Evolutionary conservation across 179 eudicot genomes (phyloP), one percentile per base, ranked within the genome.

Genomic region (Corrigiola litoralis): DNA sequence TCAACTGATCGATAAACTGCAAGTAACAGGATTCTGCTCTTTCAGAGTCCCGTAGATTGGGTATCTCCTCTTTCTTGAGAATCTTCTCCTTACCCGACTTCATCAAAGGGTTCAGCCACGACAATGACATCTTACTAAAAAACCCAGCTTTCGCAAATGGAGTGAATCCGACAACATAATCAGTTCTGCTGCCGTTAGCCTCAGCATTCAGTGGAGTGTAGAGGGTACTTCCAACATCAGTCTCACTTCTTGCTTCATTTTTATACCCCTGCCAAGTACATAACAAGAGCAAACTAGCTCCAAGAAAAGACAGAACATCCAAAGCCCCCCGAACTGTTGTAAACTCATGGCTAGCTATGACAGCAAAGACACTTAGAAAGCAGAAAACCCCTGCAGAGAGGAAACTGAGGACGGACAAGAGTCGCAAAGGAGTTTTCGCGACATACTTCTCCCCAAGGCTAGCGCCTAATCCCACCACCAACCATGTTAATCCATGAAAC

Each of bases 401-500:
- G 69, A 85, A 81, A 12, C 81, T 80, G 8, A 74, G 62, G 57
- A 83, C 65, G 34, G 89, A 71, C 65, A 83, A 51, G 24, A 83
- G 37, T 59, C 85, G 68, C 52, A 82, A 32, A 0, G 73, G 69
- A 41, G 72, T 29, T 63, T 68, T 80, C 3, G 68, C 54, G 25
- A 83, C 69, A 68, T 18, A 50, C 5, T 36, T 66, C 58, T 84
- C 7, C 1, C 6, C 2, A 38, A 88, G 76, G 65, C 85, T 85
- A 25, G 75, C 72, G 2, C 66, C 68, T 61, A 81, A 64, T 9
- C 85, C 77, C 20, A 87, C 61, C 17, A 69, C 44, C 56, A 80
- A 61, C 90, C 90, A 83, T 51, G 79, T 59, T 5, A 76, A 32
- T 23, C 95, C 95, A 17, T 87, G 88, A 50, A 76, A 53, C 31